Conservation (phyloP, 805 yeast species). For the Dipodascus geniculatus region DNA sequence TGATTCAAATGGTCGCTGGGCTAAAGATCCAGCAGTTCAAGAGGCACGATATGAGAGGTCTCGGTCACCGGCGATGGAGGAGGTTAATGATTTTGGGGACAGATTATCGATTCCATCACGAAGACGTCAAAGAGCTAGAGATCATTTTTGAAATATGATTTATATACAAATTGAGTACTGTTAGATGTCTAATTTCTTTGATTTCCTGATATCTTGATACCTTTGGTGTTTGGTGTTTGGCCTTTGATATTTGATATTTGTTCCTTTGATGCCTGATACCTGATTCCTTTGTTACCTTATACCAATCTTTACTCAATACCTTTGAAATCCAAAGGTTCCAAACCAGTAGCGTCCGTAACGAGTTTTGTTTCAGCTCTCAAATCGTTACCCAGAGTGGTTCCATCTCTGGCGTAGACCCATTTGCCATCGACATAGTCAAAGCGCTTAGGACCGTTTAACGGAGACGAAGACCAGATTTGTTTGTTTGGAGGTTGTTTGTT, state of each 20-base stretch:
- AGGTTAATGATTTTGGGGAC: background rate
- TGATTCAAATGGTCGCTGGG: background rate
- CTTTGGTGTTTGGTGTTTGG: too few species aligned
- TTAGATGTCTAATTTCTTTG: too few species aligned
- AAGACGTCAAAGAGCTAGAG: background rate
- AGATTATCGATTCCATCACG: background rate
- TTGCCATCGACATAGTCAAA: slow-evolving; percentile 61
- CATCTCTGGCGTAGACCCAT: slow-evolving; percentile 76
- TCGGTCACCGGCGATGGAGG: background rate
- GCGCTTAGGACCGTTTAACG: slow-evolving; percentile 82
- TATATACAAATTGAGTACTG: too few species aligned
- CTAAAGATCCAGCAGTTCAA: background rate
- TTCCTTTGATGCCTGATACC: too few species aligned
- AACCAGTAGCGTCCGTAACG: slow-evolving; percentile 20
- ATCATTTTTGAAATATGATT: background rate
- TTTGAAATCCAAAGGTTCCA: slow-evolving; percentile 6
- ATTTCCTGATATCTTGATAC: too few species aligned
- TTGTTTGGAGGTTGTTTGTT: slow-evolving; percentile 96
- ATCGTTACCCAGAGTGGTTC: slow-evolving; percentile 35
- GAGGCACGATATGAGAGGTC: background rate
- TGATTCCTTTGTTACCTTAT: too few species aligned
- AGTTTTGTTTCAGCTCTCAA: slow-evolving; percentile 38
- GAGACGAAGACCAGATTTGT: slow-evolving; percentile 93
- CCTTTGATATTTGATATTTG: too few species aligned
- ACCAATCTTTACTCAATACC: slow-evolving; percentile 1